These are phyloP conservation scores for Apiospora marii DNA, from an alignment of 2,329 filamentous ascomycete species.

Conservation along the genomic window DNA sequence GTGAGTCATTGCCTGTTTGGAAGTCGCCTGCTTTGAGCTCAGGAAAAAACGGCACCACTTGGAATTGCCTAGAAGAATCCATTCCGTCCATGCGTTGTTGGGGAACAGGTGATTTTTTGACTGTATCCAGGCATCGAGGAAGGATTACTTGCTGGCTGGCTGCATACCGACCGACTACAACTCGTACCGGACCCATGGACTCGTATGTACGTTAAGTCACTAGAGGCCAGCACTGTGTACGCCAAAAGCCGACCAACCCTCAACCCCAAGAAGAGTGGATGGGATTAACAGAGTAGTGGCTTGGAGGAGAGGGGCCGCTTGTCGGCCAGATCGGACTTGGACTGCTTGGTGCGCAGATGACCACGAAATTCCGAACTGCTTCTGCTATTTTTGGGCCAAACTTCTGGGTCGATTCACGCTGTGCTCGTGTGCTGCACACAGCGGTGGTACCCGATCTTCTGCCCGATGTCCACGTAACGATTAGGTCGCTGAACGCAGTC, in stretches of 20 bases:
- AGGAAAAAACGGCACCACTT: background rate
- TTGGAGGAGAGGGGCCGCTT: slow-evolving; percentile 5
- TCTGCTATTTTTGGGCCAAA: slow-evolving; percentile 1
- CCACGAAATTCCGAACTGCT: background rate
- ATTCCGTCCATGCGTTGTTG: background rate
- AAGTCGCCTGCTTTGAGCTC: background rate
- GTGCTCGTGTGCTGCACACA: background rate
- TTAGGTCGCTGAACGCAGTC: background rate
- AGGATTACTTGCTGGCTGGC: background rate
- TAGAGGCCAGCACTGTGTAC: background rate
- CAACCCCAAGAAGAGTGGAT: slow-evolving; percentile 9
- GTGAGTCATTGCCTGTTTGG: slow-evolving; percentile 1
- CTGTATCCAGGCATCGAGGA: slow-evolving; percentile 1
- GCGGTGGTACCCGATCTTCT: background rate
- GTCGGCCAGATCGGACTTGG: background rate
- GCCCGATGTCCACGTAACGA: background rate
- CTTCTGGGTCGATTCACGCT: background rate
- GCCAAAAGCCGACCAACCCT: background rate
- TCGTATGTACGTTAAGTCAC: background rate
- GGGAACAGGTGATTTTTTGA: background rate
- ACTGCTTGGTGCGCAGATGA: slow-evolving; percentile 3
- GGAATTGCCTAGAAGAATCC: background rate
- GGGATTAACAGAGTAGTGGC: slow-evolving; percentile 5
- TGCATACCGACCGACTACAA: background rate
- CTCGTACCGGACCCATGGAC: background rate